Conservation (phyloP, 345 rosid species). For the Microthlaspi erraticum region DNA sequence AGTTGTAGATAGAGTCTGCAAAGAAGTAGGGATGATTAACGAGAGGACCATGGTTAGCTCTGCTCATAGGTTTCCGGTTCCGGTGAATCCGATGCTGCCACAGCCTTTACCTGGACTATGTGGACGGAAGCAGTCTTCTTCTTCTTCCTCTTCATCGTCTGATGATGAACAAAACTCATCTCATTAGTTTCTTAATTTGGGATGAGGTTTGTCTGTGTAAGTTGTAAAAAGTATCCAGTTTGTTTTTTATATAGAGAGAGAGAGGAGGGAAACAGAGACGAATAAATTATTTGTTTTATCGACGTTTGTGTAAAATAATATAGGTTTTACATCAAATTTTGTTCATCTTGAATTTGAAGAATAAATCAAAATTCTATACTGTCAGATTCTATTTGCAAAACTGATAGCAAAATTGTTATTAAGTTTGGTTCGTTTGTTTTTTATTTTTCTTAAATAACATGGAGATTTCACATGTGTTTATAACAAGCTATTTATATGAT, state of each 20-base stretch:
- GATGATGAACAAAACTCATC: slow-evolving; percentile 65
- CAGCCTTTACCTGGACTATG: slow-evolving; percentile 54
- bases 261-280: slow-evolving; percentile 22
- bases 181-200: slow-evolving; percentile 45
- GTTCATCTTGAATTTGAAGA: neutral
- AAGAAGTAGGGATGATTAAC: slow-evolving; percentile 89
- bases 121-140: slow-evolving; percentile 52
- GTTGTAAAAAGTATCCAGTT: slow-evolving; percentile 45
- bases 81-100: slow-evolving; percentile 74
- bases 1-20: slow-evolving; percentile 89
- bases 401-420: no score
- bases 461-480: no score
- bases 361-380: neutral
- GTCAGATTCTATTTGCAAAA: no score
- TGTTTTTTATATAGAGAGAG: slow-evolving; percentile 39
- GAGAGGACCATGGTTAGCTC: slow-evolving; percentile 85
- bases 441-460: no score
- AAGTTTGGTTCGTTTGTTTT: no score
- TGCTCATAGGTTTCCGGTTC: slow-evolving; percentile 82
- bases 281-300: slow-evolving; percentile 5
- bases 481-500: no score
- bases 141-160: slow-evolving; percentile 35
- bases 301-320: slow-evolving; percentile 42
- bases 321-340: slow-evolving; percentile 36
- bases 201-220: slow-evolving; percentile 37